These are phyloP conservation scores for Podospora pseudoanserina DNA, from an alignment of 495 filamentous ascomycete genomes.

Conservation along the genomic window DNA sequence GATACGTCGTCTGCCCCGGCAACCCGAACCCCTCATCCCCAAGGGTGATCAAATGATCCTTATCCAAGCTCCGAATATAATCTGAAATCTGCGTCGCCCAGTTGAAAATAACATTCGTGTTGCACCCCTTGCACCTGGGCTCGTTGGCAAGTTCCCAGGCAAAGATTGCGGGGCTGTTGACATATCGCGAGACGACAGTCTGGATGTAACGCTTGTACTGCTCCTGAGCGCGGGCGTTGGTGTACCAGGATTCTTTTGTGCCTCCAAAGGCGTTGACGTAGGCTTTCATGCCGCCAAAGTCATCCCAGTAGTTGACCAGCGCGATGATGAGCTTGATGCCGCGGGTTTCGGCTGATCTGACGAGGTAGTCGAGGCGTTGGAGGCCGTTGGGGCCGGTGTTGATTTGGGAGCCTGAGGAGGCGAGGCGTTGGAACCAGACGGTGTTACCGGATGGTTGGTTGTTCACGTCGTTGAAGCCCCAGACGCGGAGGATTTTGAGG, in stretches of 20 bases:
- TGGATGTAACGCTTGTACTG: conserved; percentile 62
- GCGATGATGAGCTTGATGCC: conserved; percentile 53
- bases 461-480: conserved; percentile 65
- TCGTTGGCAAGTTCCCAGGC: conserved; percentile 73
- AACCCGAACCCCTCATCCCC: conserved; percentile 57
- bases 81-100: conserved; percentile 59
- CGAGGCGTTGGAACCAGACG: conserved; percentile 60
- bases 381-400: conserved; percentile 66
- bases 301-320: conserved; percentile 58
- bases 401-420: conserved; percentile 52
- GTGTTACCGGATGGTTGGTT: conserved; percentile 42
- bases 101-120: conserved; percentile 52
- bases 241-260: conserved; percentile 53
- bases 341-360: conserved; percentile 50
- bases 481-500: conserved; percentile 65
- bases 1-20: conserved; percentile 48
- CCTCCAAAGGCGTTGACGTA: conserved; percentile 64
- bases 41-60: conserved; percentile 63
- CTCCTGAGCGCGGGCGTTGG: conserved; percentile 49
- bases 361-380: conserved; percentile 58
- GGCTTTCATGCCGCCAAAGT: conserved; percentile 64
- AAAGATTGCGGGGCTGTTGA: conserved; percentile 55
- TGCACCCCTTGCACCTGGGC: conserved; percentile 61
- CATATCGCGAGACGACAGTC: conserved; percentile 59
- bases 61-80: conserved; percentile 63